Evolutionary conservation across 2,329 filamentous ascomycete species (phyloP), one percentile per base, ranked within the genome.

Genomic region (Aspergillus fumigatus): DNA sequence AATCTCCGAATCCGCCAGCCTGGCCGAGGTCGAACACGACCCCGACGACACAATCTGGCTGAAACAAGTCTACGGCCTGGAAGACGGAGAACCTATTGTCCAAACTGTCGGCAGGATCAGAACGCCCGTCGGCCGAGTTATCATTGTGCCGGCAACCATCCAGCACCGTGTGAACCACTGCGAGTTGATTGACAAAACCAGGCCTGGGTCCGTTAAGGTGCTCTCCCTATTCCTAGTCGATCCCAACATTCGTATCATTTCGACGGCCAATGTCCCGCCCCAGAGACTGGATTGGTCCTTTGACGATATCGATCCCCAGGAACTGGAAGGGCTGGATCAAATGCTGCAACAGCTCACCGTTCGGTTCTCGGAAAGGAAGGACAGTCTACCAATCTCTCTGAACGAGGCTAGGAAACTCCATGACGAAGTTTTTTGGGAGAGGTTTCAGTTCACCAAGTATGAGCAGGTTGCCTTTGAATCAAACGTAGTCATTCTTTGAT

Each of bases 321-420:
- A 73, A 9, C 56, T 60, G 5, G 51, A 59, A 8, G 19, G 55
- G 14, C 6, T 59, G 25, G 57, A 47, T 11, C 4, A 51, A 11
- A 53, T 59, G 21, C 57, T 70, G 54, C 59, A 49, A 3, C 58
- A 60, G 40, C 47, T 68, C 11, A 57, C 66, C 4, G 14, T 65
- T 23, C 59, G 67, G 17, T 65, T 69, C 45, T 52, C 57, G 35
- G 56, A 60, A 26, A 58, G 53, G 35, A 64, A 60, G 55, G 56
- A 59, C 58, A 50, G 63, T 21, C 70, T 71, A 54, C 66, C 72
- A 1, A 71, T 78, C 53, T 61, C 64, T 1, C 61, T 72, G 57
- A 66, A 74, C 21, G 73, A 78, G 58, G 77, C 77, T 0, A 66
- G 72, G 58, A 62, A 70, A 17, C 59, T 70, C 35, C 64, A 77